These are phyloP conservation scores for Blastobotrys terrestris DNA, from an alignment of 805 yeast species.

Conservation along the genomic window DNA sequence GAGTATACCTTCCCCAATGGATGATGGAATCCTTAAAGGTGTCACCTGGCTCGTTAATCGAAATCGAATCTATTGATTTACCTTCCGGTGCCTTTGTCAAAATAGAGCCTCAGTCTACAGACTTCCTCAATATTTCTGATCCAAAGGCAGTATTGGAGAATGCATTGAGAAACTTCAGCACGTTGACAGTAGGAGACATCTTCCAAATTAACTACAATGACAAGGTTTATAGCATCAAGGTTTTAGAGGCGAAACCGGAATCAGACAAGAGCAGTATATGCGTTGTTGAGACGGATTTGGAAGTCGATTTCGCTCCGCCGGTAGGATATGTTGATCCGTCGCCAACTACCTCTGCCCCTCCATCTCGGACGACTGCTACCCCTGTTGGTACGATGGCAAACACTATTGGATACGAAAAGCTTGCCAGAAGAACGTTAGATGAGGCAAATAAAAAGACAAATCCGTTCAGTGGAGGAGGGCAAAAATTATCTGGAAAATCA, in stretches of 20 bases:
- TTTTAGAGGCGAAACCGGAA: slow-evolving; percentile 82
- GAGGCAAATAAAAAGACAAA: slow-evolving; percentile 12
- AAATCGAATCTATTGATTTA: slow-evolving; percentile 63
- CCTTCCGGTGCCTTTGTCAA: slow-evolving; percentile 86
- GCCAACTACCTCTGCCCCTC: slow-evolving; percentile 17
- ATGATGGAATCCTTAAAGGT: slow-evolving; percentile 75
- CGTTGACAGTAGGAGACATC: slow-evolving; percentile 76
- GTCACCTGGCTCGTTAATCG: slow-evolving; percentile 74
- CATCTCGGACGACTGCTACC: slow-evolving; percentile 13
- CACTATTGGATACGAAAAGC: slow-evolving; percentile 56
- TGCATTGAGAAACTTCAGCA: slow-evolving; percentile 82
- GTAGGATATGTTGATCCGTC: slow-evolving; percentile 95
- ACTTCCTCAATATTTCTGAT: slow-evolving; percentile 86
- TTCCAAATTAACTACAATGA: slow-evolving; percentile 83
- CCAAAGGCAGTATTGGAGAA: slow-evolving; percentile 96
- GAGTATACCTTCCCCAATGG: slow-evolving; percentile 94
- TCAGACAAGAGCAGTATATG: slow-evolving; percentile 63
- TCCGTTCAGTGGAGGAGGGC: slow-evolving; percentile 56
- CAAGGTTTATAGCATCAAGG: slow-evolving; percentile 68
- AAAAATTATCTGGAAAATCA: slow-evolving; percentile 50
- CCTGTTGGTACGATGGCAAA: slow-evolving; percentile 53
- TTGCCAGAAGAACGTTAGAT: slow-evolving; percentile 41
- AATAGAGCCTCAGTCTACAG: slow-evolving; percentile 91
- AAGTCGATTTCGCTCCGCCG: slow-evolving; percentile 98
- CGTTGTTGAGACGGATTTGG: slow-evolving; percentile 94